Evolutionary conservation across 1,139 yeast species (phyloP).

Genomic region (Taiozyma sp.): DNA sequence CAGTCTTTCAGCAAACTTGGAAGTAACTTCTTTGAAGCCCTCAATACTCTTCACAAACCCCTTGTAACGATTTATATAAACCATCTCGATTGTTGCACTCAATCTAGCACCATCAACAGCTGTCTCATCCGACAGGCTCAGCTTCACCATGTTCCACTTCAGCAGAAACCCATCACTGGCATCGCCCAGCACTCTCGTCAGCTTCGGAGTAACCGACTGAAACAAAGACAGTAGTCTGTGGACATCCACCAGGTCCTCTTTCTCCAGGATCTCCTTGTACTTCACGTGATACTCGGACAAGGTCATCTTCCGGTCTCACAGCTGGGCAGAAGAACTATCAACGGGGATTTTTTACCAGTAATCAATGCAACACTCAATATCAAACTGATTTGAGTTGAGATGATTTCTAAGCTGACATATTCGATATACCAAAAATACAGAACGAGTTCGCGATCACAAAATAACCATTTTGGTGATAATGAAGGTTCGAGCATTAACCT

Average conservation of each 20-base stretch:
- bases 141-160: constrained; percentile 5
- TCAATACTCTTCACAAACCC: constrained; percentile 4
- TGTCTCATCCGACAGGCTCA: neutral
- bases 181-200: neutral
- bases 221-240: constrained; percentile 9
- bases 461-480: neutral
- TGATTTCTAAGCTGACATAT: neutral
- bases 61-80: constrained; percentile 3
- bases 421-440: neutral
- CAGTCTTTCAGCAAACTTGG: constrained; percentile 9
- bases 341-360: too few relatives aligned
- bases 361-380: too few relatives aligned
- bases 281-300: neutral
- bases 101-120: neutral
- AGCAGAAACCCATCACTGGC: neutral
- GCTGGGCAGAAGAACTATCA: neutral
- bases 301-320: neutral
- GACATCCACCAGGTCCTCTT: constrained; percentile 9
- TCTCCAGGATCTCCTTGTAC: constrained; percentile 7
- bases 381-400: neutral
- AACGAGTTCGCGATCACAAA: neutral
- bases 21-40: constrained; percentile 6
- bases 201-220: constrained; percentile 11
- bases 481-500: neutral
- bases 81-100: constrained; percentile 3